Evolutionary conservation across 176 grass and related monocot species (phyloP), one percentile per base, ranked within the genome.

Genomic region (Ampelocalamus luodianensis): DNA sequence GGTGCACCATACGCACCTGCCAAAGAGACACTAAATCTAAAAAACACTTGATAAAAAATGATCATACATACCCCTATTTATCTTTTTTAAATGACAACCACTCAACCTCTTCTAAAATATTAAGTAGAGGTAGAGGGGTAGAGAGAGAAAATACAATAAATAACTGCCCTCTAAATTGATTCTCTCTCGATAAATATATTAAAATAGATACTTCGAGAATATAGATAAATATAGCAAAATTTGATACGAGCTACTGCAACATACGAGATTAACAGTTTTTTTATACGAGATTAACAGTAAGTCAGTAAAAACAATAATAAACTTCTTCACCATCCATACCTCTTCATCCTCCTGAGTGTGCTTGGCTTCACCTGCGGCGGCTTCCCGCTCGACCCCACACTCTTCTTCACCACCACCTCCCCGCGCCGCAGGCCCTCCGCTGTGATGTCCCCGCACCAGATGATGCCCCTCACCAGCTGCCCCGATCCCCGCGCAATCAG

Each of bases 401-500:
- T 87, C 77, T 81, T 94, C 74, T 87, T 98, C 45, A 92, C 29
- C 34, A 98, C 76, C 0, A 56, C 81, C 50, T 98, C 89, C 22
- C 96, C 93, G 65, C 88, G 74, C 36, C 75, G 88, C 10, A 98
- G 71, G 63, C 96, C 90, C 45, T 83, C 84, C 0, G 88, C 81
- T 14, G 96, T 95, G 86, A 98, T 91, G 59, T 96, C 96, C 27
- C 96, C 90, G 72, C 91, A 96, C 96, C 96, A 98, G 74, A 98
- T 83, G 61, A 98, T 98, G 16, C 96, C 96, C 73, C 79, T 87
- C 13, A 98, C 90, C 6, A 98, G 68, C 73, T 93, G 91, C 29
- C 90, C 91, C 3, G 96, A 95, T 27, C 96, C 91, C 27, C 15
- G 79, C 6, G 93, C 96, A 32, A 98, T 96, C 53, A 85, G 68